Percentiles rank a stretch among this genome's conserved stretches.
Evolutionary conservation across 2,329 filamentous ascomycete genomes (phyloP).

Genomic region (Whalleya microplaca): DNA sequence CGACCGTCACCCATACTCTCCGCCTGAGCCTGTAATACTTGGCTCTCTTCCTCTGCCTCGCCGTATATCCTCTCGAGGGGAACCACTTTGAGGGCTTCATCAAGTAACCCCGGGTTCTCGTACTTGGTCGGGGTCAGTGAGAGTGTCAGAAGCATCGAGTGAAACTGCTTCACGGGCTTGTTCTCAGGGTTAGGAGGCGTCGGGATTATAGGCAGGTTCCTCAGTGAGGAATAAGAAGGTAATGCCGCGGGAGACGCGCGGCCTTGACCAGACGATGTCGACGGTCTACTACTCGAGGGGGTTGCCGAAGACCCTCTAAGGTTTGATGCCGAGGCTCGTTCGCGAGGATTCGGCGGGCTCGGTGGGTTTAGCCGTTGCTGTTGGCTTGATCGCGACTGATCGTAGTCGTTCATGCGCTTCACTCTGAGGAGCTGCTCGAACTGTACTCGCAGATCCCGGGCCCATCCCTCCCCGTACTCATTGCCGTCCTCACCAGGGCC

Average conservation of each 20-base stretch:
- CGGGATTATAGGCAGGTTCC: slow-evolving; percentile 71
- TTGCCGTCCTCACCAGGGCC: slow-evolving; percentile 32
- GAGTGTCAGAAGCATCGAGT: slow-evolving; percentile 81
- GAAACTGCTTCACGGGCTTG: slow-evolving; percentile 71
- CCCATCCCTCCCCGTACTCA: slow-evolving; percentile 72
- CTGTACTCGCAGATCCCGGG: slow-evolving; percentile 76
- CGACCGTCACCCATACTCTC: slow-evolving; percentile 81
- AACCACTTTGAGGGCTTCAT: slow-evolving; percentile 86
- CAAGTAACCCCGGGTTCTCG: slow-evolving; percentile 92
- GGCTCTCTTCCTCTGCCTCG: slow-evolving; percentile 91
- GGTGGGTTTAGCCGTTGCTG: slow-evolving; percentile 63
- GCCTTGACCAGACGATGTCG: slow-evolving; percentile 43
- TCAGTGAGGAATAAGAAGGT: slow-evolving; percentile 64
- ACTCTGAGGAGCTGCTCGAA: slow-evolving; percentile 88
- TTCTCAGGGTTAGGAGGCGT: slow-evolving; percentile 71
- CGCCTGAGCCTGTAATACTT: slow-evolving; percentile 85
- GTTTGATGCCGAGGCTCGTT: slow-evolving; percentile 55
- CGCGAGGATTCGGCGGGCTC: slow-evolving; percentile 54
- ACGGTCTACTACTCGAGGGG: slow-evolving; percentile 46
- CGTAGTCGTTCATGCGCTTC: slow-evolving; percentile 83
- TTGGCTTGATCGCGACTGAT: slow-evolving; percentile 62
- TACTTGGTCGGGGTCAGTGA: slow-evolving; percentile 91
- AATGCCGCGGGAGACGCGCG: slow-evolving; percentile 41
- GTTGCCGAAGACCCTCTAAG: slow-evolving; percentile 46
- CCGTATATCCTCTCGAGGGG: slow-evolving; percentile 90